Evolutionary conservation across 2,329 filamentous ascomycete species (phyloP), one percentile per base, ranked within the genome.

Genomic region (Mariannaea sp.): DNA sequence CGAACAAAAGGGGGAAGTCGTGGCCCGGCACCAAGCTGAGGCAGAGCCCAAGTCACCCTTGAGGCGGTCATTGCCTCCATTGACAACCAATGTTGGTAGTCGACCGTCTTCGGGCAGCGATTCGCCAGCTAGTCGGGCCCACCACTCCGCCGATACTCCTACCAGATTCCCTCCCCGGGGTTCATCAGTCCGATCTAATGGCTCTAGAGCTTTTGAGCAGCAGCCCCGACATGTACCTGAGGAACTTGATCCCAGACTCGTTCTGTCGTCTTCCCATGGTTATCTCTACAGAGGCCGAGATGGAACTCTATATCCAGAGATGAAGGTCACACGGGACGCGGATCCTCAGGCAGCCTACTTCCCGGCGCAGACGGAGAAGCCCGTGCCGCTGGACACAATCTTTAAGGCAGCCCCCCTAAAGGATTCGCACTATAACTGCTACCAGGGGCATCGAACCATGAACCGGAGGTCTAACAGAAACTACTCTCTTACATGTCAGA

Each of bases 401-500:
- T 71, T 77, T 50, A 68, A 70, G 14, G 71, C 80, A 2, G 66
- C 67, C 7, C 73, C 77, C 2, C 66, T 83, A n/a, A 72, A 69
- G 44, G 72, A 78, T 40, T 69, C 71, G 1, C 75, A 77, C 56
- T 75, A 75, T 57, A 61, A 69, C 51, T 85, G 82, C 67, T 73
- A 78, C 51, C 74, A 76, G 33, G 65, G 66, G 3, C 82, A 85
- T 64, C 65, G 65, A 40, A 72, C 68, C 40, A 80, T 84, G 77
- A 72, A 77, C 48, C 68, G 73, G 30, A 75, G 76, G 47, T 69
- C 70, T 55, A 84, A 84, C 66, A 68, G 64, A 40, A 65, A 75
- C 60, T 79, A 82, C 62, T 73, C 80, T 2, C 71, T 84, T 16
- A 73, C 78, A 9, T 85, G 82, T 65, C 78, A 82, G 66, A 73